These are phyloP conservation scores for Trichoderma koningiopsis DNA, from an alignment of 2,329 filamentous ascomycete species.

Conservation along the genomic window DNA sequence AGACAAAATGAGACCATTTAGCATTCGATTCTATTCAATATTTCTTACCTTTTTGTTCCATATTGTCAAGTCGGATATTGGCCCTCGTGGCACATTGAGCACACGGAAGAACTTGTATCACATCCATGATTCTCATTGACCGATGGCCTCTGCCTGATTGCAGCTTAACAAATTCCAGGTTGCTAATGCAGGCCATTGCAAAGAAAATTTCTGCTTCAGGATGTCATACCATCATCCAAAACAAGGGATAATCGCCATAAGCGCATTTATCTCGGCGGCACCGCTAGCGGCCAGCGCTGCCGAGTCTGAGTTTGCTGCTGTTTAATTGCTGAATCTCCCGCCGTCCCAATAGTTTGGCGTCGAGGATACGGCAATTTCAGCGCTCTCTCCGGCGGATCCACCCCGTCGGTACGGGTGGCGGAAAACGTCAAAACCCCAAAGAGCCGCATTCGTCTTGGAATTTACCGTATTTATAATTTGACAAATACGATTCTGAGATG, in stretches of 20 bases:
- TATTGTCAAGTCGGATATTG: not conserved
- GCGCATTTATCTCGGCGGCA: not conserved
- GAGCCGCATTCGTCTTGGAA: not conserved
- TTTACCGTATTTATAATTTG: not conserved
- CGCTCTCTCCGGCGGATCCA: conserved; percentile 7
- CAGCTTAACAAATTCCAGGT: not conserved
- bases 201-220: not conserved
- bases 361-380: conserved; percentile 7
- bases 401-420: not conserved
- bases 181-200: not conserved
- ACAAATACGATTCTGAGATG: not conserved
- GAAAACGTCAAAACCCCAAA: not conserved
- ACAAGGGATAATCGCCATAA: not conserved
- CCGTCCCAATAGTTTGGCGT: not conserved
- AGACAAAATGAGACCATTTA: not conserved
- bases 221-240: not conserved
- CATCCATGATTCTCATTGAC: not conserved
- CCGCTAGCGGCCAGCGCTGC: not conserved
- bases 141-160: not conserved
- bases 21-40: not conserved
- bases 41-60: not conserved
- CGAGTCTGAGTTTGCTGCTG: not conserved
- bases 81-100: not conserved
- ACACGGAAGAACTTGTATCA: not conserved
- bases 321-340: conserved; percentile 20